Evolutionary conservation across 345 rosid genomes (phyloP), one percentile per base, ranked within the genome.

Genomic region (Aurinia saxatilis): DNA sequence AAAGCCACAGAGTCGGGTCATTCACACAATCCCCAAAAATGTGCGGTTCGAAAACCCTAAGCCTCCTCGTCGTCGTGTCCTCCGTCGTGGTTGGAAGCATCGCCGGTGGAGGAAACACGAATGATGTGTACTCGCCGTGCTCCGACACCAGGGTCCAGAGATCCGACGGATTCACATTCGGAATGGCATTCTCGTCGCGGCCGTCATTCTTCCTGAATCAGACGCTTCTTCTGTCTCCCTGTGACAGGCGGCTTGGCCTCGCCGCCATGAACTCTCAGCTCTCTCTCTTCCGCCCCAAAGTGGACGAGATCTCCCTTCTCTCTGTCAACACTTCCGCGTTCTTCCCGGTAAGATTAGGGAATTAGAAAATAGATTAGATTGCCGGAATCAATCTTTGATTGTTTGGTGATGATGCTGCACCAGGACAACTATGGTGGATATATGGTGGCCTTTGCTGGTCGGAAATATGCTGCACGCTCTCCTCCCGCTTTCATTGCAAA

Each of bases 241-340:
- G 97, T 67, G 97, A 90, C 65, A 61, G 77, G 15, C 73, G 96
- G 8, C 87, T 85, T 16, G 36, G 83, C 5, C 89, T 91, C 42
- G 65, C 86, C 52, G 72, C 75, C 41, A 53, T 76, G 38, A 75
- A 51, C 62, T 67, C 96, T 36, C 96, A 85, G 80, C 73, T 87
- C 75, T 74, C 96, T 13, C 15, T 84, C 30, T 91, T 87, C 62
- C 78, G 96, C 50, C 96, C 98, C 46, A 85, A 84, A 60, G 77
- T 91, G 31, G 98, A 91, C 13, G 98, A 91, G 83, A 87, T 91
- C 84, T 87, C 98, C 46, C 91, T 91, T 16, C 98, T 91, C 67
- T 82, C 96, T n/a, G 67, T 91, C 79, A 91, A 91, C 67, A 67
- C 93, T 58, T 85, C 97, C 29, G 23, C 81, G 8, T 81, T 78